phyloP scores from a whole-genome alignment of 257 asterid species.

The Salvia miltiorrhiza region DNA sequence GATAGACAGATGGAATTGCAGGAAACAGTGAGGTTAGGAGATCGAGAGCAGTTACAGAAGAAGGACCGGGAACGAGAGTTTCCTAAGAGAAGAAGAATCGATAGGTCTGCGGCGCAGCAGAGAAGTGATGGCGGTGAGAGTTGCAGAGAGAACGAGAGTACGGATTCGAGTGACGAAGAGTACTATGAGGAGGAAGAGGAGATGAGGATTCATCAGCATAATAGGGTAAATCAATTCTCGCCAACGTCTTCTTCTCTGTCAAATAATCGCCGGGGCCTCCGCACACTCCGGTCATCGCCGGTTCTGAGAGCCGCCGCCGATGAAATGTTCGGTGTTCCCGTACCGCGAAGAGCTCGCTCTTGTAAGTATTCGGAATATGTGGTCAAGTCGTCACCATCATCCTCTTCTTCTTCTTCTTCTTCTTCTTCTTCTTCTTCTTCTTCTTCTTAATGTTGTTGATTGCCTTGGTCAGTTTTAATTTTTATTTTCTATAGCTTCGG shows the following conservation, averaged over 20 bases:
- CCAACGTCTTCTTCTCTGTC: slow-evolving; percentile 31
- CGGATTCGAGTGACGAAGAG: slow-evolving; percentile 43
- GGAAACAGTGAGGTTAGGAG: slow-evolving; percentile 45
- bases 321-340: slow-evolving; percentile 43
- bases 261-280: slow-evolving; percentile 38
- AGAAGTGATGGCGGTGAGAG: slow-evolving; percentile 36
- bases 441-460: not conserved
- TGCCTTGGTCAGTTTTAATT: not conserved
- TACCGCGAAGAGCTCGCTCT: slow-evolving; percentile 68
- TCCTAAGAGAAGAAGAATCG: slow-evolving; percentile 43
- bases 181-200: slow-evolving; percentile 33
- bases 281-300: slow-evolving; percentile 40
- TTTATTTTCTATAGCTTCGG: slow-evolving; percentile 33
- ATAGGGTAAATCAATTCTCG: slow-evolving; percentile 24
- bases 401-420: not conserved
- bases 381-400: not conserved
- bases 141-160: slow-evolving; percentile 33
- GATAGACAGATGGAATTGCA: slow-evolving; percentile 40
- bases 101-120: slow-evolving; percentile 26
- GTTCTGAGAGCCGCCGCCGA: slow-evolving; percentile 30
- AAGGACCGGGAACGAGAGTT: slow-evolving; percentile 40
- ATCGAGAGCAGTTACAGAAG: slow-evolving; percentile 39
- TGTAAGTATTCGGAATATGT: slow-evolving; percentile 26
- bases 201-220: slow-evolving; percentile 27
- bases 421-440: not conserved